A percentile compares a stretch with the other conserved stretches of the same genome.
These are phyloP conservation scores for Dryadomyces quercivorus DNA, from an alignment of 2,329 filamentous ascomycete genomes.

Conservation along the genomic window DNA sequence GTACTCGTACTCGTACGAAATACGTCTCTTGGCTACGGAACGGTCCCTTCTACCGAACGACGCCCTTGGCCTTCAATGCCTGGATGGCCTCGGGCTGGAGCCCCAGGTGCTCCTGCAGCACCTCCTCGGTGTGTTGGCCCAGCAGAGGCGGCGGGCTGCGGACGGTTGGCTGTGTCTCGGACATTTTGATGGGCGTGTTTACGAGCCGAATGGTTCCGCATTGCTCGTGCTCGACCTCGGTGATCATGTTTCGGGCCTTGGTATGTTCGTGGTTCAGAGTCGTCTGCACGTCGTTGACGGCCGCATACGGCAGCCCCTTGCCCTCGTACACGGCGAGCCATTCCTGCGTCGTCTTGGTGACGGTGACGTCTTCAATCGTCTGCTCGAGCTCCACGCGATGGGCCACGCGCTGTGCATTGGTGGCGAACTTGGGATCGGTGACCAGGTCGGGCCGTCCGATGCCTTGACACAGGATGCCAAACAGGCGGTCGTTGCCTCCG, in stretches of 20 bases:
- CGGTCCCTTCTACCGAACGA: slow-evolving; percentile 36
- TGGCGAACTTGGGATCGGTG: slow-evolving; percentile 42
- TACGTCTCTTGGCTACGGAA: neutral
- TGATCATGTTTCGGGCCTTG: slow-evolving; percentile 76
- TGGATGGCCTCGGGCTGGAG: slow-evolving; percentile 47
- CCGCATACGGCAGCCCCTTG: slow-evolving; percentile 83
- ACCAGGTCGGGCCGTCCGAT: slow-evolving; percentile 49
- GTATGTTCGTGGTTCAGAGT: slow-evolving; percentile 80
- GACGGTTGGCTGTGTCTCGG: slow-evolving; percentile 64
- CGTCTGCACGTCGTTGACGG: slow-evolving; percentile 82
- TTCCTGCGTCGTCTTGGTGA: slow-evolving; percentile 67
- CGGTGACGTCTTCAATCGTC: slow-evolving; percentile 65
- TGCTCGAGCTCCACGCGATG: slow-evolving; percentile 68
- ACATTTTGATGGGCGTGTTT: slow-evolving; percentile 92
- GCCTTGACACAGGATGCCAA: slow-evolving; percentile 49
- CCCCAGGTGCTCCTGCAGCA: slow-evolving; percentile 53
- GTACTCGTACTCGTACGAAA: no score
- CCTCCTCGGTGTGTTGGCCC: slow-evolving; percentile 75
- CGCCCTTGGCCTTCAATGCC: slow-evolving; percentile 50
- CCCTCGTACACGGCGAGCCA: slow-evolving; percentile 83
- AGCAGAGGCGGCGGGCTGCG: slow-evolving; percentile 71
- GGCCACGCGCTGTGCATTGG: slow-evolving; percentile 51
- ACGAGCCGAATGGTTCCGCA: slow-evolving; percentile 85
- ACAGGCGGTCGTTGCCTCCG: slow-evolving; percentile 61
- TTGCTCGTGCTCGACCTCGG: slow-evolving; percentile 67